Percentiles rank a stretch among this genome's conserved stretches.
These are phyloP conservation scores for Breynia disticha DNA, from an alignment of 441 rosid species.

Conservation along the genomic window DNA sequence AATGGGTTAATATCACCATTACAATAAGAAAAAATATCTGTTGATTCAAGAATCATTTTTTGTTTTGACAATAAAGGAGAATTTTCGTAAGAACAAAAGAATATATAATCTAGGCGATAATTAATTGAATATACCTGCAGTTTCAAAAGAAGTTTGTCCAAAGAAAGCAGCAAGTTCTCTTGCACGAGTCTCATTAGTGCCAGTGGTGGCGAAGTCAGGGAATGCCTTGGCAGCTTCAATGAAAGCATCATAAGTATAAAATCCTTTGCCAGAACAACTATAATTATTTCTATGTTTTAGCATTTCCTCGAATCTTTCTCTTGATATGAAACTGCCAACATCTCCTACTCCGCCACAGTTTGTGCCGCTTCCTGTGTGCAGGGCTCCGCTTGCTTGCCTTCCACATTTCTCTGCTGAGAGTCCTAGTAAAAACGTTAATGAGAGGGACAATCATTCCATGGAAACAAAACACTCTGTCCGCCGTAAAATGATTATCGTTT, in stretches of 20 bases:
- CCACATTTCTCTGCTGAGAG: conserved; percentile 45
- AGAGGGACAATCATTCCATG: conserved; percentile 17
- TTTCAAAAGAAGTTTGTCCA: conserved; percentile 57
- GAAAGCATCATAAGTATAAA: conserved; percentile 52
- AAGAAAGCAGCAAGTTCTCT: conserved; percentile 61
- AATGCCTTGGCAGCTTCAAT: conserved; percentile 36
- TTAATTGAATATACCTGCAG: conserved; percentile 26
- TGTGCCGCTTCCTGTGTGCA: too few species aligned
- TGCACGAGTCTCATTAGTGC: conserved; percentile 25
- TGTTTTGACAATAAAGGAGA: too few species aligned
- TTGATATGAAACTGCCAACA: conserved; percentile 24
- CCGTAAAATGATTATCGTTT: too few species aligned
- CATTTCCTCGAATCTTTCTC: conserved; percentile 32
- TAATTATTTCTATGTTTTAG: conserved; percentile 39
- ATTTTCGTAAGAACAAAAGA: too few species aligned
- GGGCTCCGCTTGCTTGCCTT: conserved; percentile 39
- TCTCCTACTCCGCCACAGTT: conserved; percentile 23
- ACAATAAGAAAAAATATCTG: too few species aligned
- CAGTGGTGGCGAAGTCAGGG: conserved; percentile 42
- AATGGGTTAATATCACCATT: not conserved
- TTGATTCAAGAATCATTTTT: too few species aligned
- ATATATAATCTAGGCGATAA: too few species aligned
- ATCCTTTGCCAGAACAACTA: conserved; percentile 33
- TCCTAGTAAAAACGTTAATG: conserved; percentile 6
- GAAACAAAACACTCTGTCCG: too few species aligned